Evolutionary conservation across 1,284 basidiomycete genomes (phyloP), one percentile per base, ranked within the genome.

Genomic region (Sutorius eximius): DNA sequence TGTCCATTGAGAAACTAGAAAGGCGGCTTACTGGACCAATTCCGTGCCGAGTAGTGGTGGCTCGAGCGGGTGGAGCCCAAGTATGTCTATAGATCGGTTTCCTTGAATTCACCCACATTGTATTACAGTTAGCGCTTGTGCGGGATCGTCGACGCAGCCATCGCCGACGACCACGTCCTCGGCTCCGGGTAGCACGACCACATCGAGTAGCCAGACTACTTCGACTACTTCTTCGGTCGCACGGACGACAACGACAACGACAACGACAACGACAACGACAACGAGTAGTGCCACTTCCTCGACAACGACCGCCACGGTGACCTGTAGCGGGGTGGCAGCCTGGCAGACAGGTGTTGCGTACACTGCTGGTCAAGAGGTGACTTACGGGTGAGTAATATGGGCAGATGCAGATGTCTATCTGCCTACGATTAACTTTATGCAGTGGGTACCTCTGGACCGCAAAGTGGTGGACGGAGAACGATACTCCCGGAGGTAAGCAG

Each of bases 1-100:
- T 20, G 13, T 37, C 36, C 15, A 20, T 45, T 53, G 12, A 59
- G 33, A 45, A 40, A 48, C 1, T 7, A 32, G 10, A 13, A 52
- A 86, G 82, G 82, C 85, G 11, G 85, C 85, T 62, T 86, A 77
- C 73, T 86, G 70, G 61, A 75, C 86, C 13, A 73, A 76, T 9
- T 66, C 73, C 18, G 72, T 75, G n/a, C 85, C 85, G 20, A 75
- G 67, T 53, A 77, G 77, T 29, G 13, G 41, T 22, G 20, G 64
- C 15, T 81, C 76, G 60, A 75, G 77, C 18, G 84, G 86, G 53
- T 87, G 85, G 86, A 81, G 78, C 60, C 78, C 85, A 41, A 81
- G 86, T 86, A 70, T 62, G 82, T 71, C 32, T 10, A 45, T 71
- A 30, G 29, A 44, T 22, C 4, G 3, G 30, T 37, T 40, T 27